Conservation (phyloP, 2,329 filamentous ascomycete species). For the Nemania sp. region DNA sequence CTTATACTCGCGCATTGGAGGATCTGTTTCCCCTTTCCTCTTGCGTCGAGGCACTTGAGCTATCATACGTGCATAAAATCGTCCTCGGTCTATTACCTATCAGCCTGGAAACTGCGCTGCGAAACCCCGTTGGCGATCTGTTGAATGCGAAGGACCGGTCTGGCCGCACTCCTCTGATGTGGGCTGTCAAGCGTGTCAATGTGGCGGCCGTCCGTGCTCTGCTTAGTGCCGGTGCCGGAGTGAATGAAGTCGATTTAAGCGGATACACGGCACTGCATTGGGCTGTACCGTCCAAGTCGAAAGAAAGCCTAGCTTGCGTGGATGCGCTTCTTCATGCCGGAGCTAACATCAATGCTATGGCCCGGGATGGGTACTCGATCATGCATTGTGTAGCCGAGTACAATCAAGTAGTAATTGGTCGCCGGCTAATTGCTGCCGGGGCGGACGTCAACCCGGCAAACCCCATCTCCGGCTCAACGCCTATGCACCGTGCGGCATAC, state of each 20-base stretch:
- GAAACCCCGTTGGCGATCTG: neutral
- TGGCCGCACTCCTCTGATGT: neutral
- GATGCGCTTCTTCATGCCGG: conserved; percentile 1
- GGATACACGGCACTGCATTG: neutral
- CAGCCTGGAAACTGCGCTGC: neutral
- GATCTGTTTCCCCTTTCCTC: neutral
- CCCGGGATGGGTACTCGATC: neutral
- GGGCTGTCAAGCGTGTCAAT: neutral
- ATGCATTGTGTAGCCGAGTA: neutral
- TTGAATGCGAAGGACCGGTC: conserved; percentile 1
- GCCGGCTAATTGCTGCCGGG: neutral
- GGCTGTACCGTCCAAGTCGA: neutral
- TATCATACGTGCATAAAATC: neutral
- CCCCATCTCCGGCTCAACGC: neutral
- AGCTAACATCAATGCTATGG: neutral
- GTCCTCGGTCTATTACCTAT: conserved; percentile 1
- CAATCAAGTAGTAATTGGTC: neutral
- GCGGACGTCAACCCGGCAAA: neutral
- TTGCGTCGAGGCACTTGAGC: neutral
- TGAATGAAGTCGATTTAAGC: neutral
- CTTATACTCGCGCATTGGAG: neutral
- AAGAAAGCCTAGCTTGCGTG: neutral
- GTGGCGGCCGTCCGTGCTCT: conserved; percentile 2
- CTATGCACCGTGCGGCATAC: neutral
- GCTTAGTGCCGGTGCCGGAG: conserved; percentile 1